Evolutionary conservation across 164 flowering plant species (phyloP), one percentile per base, ranked within the genome.

Genomic region (Stephania japonica): DNA sequence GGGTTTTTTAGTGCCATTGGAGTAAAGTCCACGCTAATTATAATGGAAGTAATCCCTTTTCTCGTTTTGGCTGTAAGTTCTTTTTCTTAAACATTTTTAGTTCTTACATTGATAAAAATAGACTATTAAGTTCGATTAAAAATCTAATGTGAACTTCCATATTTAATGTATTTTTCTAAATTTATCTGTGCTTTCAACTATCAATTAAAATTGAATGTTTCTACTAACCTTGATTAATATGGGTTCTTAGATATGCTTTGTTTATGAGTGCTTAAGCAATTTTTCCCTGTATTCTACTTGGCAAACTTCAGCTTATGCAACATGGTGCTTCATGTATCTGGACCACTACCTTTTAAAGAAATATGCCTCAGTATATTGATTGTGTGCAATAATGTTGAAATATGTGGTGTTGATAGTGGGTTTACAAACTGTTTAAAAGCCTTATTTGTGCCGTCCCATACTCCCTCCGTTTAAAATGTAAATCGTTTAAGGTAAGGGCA

Each of bases 41-140:
- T 96, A 59, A 90, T 93, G 90, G 99, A 96, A 91, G 99, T 96
- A 81, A 96, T 96, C 74, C 99, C 99, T 59, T 96, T 93, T 75
- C 95, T 96, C 76, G 99, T 96, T 83, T 81, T 96, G 63, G 99
- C 99, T 42, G 99, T 96, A 88, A 93, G 99, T 88, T 56, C 5
- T 56, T 56, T 18, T 16, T 56, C 14, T 4, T 44, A 8, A 8
- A 32, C 2, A 2, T 2, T 44, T 44, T 44, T 44, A 44, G 18
- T 18, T 56, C 1, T 56, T 18, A 56, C 63, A n/a, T 56, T 56
- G 63, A 56, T 56, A 1, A 56, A 21, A 6, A 19, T 56, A 18
- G 23, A 21, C 21, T 56, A 56, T 56, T 56, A 50, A 50, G 5
- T 50, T 16, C 4, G 63, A 18, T 19, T 56, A 18, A 3, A 50